These are phyloP conservation scores for Termitomyces sp. DNA, from an alignment of 768 basidiomycete species.

Conservation along the genomic window DNA sequence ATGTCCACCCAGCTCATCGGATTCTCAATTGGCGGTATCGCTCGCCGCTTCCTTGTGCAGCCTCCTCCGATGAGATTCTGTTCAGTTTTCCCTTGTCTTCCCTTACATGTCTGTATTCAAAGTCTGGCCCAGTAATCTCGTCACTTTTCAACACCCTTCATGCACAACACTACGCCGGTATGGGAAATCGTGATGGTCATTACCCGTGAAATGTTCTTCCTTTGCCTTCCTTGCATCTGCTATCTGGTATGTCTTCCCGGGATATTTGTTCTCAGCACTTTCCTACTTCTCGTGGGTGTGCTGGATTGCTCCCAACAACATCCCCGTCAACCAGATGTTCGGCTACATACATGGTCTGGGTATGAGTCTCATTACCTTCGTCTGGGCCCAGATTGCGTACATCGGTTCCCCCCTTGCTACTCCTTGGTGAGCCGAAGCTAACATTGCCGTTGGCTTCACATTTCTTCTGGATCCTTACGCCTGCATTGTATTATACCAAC, in stretches of 20 bases:
- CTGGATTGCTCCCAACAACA: conserved; percentile 68
- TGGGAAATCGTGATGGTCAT: conserved; percentile 62
- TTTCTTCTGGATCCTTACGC: conserved; percentile 71
- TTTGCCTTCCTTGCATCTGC: conserved; percentile 56
- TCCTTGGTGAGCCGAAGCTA: conserved; percentile 83
- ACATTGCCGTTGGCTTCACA: conserved; percentile 57
- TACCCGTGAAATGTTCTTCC: conserved; percentile 75
- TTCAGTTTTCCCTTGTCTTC: neutral
- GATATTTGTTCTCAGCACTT: conserved; percentile 67
- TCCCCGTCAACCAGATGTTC: conserved; percentile 71
- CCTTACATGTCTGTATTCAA: conserved; percentile 27
- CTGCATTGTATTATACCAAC: conserved; percentile 66
- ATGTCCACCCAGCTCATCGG: conserved; percentile 77
- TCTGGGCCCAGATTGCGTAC: conserved; percentile 76
- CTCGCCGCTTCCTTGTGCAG: conserved; percentile 73
- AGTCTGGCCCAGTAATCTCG: conserved; percentile 80
- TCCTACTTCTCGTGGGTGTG: conserved; percentile 57
- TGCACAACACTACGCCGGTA: conserved; percentile 64
- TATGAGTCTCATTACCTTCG: conserved; percentile 77
- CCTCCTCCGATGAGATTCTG: conserved; percentile 59
- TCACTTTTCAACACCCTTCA: conserved; percentile 84
- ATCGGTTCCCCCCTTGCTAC: conserved; percentile 70
- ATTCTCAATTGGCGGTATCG: conserved; percentile 73
- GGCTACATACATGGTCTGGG: conserved; percentile 59
- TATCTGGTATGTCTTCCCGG: conserved; percentile 68